Evolutionary conservation across 148 eudicot genomes (phyloP).

Genomic region (Vaccinium myrtillus): DNA sequence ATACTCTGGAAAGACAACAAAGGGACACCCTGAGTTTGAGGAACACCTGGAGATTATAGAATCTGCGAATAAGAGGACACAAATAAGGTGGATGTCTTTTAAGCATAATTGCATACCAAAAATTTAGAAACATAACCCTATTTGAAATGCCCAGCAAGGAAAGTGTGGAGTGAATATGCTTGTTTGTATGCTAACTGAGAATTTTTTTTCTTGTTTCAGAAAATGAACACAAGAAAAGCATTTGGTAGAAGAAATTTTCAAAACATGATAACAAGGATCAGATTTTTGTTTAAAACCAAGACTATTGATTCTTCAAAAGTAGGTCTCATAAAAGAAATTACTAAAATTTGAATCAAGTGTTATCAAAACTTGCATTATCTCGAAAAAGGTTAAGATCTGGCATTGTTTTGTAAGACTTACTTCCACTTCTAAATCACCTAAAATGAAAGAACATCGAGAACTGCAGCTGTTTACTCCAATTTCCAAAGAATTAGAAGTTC

Average conservation of each 20-base stretch:
- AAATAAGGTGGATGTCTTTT: neutral
- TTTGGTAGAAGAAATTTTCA: neutral
- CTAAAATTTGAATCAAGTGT: neutral
- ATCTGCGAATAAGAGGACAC: constrained; percentile 6
- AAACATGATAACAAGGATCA: neutral
- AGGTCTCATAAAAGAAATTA: neutral
- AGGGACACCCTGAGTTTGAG: constrained; percentile 1
- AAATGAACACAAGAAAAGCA: neutral
- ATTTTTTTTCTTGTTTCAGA: no score
- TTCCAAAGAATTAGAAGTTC: neutral
- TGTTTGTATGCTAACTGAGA: neutral
- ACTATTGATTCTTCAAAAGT: neutral
- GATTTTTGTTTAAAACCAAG: neutral
- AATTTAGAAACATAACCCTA: neutral
- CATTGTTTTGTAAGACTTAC: neutral
- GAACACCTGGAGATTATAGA: neutral
- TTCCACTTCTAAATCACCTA: neutral
- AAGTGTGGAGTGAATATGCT: neutral
- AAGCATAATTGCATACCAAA: neutral
- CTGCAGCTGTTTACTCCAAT: neutral
- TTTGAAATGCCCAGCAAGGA: neutral
- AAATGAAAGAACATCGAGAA: neutral
- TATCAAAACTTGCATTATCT: neutral
- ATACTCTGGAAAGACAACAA: constrained; percentile 3
- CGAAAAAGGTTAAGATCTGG: neutral